Evolutionary conservation across 768 basidiomycete genomes (phyloP).

Genomic region (Lentinula guzmanii): DNA sequence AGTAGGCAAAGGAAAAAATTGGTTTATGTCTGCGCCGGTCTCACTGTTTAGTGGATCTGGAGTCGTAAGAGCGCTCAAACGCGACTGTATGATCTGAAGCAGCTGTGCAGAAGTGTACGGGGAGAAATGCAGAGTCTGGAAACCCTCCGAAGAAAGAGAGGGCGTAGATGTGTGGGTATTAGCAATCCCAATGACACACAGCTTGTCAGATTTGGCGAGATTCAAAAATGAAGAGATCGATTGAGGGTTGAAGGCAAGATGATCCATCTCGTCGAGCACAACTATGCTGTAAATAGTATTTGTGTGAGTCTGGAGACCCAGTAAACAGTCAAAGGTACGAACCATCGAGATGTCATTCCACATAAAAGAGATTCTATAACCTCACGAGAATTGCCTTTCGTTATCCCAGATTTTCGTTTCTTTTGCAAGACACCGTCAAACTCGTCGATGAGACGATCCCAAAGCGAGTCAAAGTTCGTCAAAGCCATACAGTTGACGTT

Average conservation of each 20-base stretch:
- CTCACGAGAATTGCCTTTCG: neutral
- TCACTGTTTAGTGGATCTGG: conserved; percentile 32
- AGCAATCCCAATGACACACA: conserved; percentile 80
- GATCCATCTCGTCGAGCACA: conserved; percentile 84
- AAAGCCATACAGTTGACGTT: conserved; percentile 81
- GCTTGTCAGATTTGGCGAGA: conserved; percentile 46
- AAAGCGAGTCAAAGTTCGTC: conserved; percentile 61
- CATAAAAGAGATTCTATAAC: neutral
- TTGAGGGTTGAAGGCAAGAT: conserved; percentile 59
- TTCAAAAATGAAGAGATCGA: conserved; percentile 61
- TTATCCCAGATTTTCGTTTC: conserved; percentile 27
- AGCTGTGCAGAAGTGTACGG: conserved; percentile 75
- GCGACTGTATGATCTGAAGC: conserved; percentile 58
- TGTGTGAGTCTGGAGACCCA: neutral
- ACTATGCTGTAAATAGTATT: conserved; percentile 44
- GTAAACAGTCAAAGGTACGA: neutral
- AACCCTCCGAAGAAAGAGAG: conserved; percentile 29
- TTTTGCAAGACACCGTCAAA: conserved; percentile 24
- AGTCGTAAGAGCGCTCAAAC: conserved; percentile 29
- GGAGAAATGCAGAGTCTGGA: conserved; percentile 73
- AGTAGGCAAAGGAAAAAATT: conserved; percentile 58
- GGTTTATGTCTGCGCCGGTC: conserved; percentile 29
- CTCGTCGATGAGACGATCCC: conserved; percentile 62
- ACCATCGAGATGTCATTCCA: neutral
- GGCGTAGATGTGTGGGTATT: conserved; percentile 84